Conservation (phyloP, 78 protist species). For the Dictyostelium citrinum region DNA sequence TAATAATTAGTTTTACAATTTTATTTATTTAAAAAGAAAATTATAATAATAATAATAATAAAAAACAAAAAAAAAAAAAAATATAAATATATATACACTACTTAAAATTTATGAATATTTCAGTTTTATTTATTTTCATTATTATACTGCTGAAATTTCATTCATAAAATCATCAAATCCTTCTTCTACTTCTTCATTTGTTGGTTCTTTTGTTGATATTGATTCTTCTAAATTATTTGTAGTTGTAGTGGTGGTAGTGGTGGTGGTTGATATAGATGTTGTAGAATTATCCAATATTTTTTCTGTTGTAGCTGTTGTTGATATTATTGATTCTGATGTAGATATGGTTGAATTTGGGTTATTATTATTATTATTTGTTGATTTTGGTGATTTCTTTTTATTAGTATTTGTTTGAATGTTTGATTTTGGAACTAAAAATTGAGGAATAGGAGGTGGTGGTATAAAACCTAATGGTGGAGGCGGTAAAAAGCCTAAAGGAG, state of each 20-base stretch:
- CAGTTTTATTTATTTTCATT: background rate
- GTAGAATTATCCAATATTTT: background rate
- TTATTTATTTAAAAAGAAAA: background rate
- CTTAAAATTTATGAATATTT: no score
- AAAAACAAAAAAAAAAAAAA: background rate
- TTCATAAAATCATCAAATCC: slow-evolving; percentile 44
- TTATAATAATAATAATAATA: background rate
- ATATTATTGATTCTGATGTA: background rate
- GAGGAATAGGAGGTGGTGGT: background rate
- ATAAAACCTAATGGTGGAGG: slow-evolving; percentile 1
- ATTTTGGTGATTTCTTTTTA: background rate
- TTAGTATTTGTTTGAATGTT: background rate
- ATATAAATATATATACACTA: background rate
- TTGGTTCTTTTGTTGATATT: slow-evolving; percentile 1
- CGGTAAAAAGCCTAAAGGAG: background rate
- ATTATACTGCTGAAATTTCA: background rate
- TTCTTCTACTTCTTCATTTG: slow-evolving; percentile 41
- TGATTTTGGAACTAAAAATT: slow-evolving; percentile 2
- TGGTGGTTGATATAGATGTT: background rate
- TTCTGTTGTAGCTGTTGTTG: background rate
- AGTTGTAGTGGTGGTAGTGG: background rate
- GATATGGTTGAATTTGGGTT: no score
- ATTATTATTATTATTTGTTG: background rate
- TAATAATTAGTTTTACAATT: background rate
- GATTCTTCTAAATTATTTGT: background rate